Percentiles rank a stretch among this genome's conserved stretches.
phyloP scores from a whole-genome alignment of 2,329 filamentous ascomycete genomes.

The Calonectria pteridis region DNA sequence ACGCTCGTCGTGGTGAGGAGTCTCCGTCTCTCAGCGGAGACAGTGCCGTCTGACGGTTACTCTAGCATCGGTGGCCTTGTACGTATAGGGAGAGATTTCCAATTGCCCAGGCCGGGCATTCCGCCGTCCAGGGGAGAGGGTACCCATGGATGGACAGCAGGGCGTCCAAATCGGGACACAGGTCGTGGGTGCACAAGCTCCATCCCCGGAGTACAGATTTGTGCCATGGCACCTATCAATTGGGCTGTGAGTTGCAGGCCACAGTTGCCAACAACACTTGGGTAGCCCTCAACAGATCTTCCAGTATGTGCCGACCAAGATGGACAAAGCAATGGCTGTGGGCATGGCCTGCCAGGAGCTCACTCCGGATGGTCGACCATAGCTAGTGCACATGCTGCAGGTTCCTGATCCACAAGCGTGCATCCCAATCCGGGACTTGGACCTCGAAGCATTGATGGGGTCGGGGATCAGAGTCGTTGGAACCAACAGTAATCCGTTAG shows the following conservation, averaged over 20 bases:
- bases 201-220: neutral
- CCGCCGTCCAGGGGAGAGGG: conserved; percentile 19
- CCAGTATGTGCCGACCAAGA: neutral
- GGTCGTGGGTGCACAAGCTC: conserved; percentile 10
- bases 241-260: conserved; percentile 10
- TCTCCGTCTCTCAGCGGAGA: neutral
- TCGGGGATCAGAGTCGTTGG: neutral
- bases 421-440: conserved; percentile 16
- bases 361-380: conserved; percentile 2
- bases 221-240: conserved; percentile 19
- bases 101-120: conserved; percentile 6
- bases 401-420: conserved; percentile 22
- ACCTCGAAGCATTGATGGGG: conserved; percentile 2
- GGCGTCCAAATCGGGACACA: conserved; percentile 23
- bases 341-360: neutral
- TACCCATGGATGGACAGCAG: conserved; percentile 1
- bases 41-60: neutral
- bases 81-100: neutral
- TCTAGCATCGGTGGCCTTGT: conserved; percentile 6
- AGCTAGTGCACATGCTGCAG: conserved; percentile 8
- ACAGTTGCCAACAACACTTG: conserved; percentile 3
- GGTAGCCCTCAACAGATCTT: neutral
- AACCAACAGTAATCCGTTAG: neutral
- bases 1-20: conserved; percentile 8
- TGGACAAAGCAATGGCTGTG: neutral